phyloP scores from a whole-genome alignment of 495 filamentous ascomycete genomes.

The Trichodelitschia bisporula region DNA sequence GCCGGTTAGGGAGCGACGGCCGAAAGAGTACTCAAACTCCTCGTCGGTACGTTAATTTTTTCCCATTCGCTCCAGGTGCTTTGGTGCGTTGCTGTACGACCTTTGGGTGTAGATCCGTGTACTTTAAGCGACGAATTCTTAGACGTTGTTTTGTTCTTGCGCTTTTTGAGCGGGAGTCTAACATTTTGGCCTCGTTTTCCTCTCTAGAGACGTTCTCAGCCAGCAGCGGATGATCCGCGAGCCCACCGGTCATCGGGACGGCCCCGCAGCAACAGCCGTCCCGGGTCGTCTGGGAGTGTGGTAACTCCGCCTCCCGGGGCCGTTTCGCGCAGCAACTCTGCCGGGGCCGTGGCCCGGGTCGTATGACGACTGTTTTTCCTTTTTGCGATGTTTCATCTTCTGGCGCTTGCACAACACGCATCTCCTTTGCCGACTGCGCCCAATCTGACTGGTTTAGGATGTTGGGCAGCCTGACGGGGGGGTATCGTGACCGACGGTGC shows the following conservation, averaged over 20 bases:
- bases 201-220: not conserved
- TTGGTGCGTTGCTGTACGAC: not conserved
- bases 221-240: not conserved
- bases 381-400: too few relatives aligned
- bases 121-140: not conserved
- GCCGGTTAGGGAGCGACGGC: slow-evolving; percentile 19
- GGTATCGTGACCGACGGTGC: too few relatives aligned
- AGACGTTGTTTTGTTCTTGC: not conserved
- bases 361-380: too few relatives aligned
- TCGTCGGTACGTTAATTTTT: slow-evolving; percentile 19
- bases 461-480: too few relatives aligned
- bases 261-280: not conserved
- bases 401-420: too few relatives aligned
- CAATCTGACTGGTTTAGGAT: too few relatives aligned
- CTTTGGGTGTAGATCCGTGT: not conserved
- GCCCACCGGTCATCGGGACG: not conserved
- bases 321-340: not conserved
- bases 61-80: not conserved
- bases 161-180: not conserved
- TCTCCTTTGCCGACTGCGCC: too few relatives aligned
- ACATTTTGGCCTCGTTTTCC: not conserved
- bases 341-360: too few relatives aligned
- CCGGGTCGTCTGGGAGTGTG: not conserved
- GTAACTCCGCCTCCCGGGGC: not conserved
- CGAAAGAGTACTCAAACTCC: slow-evolving; percentile 20